Conservation (phyloP, 2,329 filamentous ascomycete species). For the Hymenoscyphus fraxineus region DNA sequence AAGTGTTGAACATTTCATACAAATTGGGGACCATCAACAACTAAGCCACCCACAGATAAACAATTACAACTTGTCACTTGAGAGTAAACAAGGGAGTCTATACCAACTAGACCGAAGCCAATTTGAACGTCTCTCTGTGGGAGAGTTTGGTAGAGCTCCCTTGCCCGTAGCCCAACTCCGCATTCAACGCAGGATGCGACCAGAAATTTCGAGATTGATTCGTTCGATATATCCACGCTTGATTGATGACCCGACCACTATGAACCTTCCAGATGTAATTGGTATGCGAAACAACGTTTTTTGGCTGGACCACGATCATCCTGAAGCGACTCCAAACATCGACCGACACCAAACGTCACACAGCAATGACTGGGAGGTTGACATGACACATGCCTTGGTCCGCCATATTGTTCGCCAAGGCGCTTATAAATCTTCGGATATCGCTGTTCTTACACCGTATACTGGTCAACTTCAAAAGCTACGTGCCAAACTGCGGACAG, state of each 20-base stretch:
- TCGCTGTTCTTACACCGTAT: constrained; percentile 69
- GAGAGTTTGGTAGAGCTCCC: constrained; percentile 14
- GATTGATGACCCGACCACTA: constrained; percentile 22
- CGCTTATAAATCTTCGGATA: constrained; percentile 53
- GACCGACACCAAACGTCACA: constrained; percentile 20
- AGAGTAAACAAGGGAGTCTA: constrained; percentile 19
- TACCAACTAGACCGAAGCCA: constrained; percentile 31
- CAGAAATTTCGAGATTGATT: constrained; percentile 30
- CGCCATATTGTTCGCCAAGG: constrained; percentile 65
- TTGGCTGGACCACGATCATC: constrained; percentile 28
- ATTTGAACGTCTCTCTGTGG: constrained; percentile 29
- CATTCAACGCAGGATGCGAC: constrained; percentile 31
- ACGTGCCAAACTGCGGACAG: constrained; percentile 22
- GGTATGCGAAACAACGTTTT: constrained; percentile 30
- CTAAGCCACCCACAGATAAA: constrained; percentile 37
- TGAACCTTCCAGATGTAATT: constrained; percentile 24
- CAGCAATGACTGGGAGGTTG: constrained; percentile 55
- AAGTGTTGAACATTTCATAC: constrained; percentile 40
- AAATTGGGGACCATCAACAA: constrained; percentile 44
- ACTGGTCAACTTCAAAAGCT: constrained; percentile 48
- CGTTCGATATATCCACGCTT: constrained; percentile 26
- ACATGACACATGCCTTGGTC: constrained; percentile 60
- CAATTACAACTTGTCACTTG: constrained; percentile 32
- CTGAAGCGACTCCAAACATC: constrained; percentile 19
- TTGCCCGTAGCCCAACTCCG: constrained; percentile 29